These are phyloP conservation scores for Phyllosticta citriasiana DNA, from an alignment of 2,329 filamentous ascomycete genomes.

Conservation along the genomic window DNA sequence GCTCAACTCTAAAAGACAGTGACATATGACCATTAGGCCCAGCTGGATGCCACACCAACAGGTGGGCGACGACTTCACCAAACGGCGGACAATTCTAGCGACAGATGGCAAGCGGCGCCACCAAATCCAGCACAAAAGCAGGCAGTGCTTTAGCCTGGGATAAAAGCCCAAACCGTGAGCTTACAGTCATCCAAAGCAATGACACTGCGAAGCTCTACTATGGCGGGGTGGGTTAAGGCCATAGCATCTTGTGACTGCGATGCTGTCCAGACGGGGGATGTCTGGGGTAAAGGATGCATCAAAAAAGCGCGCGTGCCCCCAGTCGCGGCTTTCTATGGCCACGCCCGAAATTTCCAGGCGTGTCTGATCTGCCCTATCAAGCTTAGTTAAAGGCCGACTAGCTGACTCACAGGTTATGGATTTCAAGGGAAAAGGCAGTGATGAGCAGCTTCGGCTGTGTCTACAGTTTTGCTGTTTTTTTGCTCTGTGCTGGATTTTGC, in stretches of 20 bases:
- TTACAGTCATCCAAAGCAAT: neutral
- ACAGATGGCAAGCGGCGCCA: neutral
- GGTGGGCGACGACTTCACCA: neutral
- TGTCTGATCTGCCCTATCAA: neutral
- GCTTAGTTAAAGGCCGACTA: neutral
- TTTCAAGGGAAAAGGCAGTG: neutral
- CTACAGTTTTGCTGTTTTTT: neutral
- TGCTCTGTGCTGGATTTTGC: neutral
- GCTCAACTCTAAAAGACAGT: too few relatives aligned
- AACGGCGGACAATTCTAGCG: neutral
- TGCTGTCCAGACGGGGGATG: neutral
- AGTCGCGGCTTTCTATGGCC: neutral
- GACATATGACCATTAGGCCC: too few relatives aligned
- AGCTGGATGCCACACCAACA: neutral
- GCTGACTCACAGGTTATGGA: neutral
- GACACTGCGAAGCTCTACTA: neutral
- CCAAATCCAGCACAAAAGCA: neutral
- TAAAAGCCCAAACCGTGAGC: neutral
- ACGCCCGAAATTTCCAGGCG: neutral
- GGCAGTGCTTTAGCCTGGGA: neutral
- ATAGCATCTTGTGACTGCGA: neutral
- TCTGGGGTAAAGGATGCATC: neutral
- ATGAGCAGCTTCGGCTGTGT: neutral
- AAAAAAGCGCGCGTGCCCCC: neutral
- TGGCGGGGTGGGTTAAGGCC: neutral